A percentile compares a stretch with the other conserved stretches of the same genome.
Evolutionary conservation across 495 filamentous ascomycete species (phyloP).

Genomic region (Penicillium cataractarum): DNA sequence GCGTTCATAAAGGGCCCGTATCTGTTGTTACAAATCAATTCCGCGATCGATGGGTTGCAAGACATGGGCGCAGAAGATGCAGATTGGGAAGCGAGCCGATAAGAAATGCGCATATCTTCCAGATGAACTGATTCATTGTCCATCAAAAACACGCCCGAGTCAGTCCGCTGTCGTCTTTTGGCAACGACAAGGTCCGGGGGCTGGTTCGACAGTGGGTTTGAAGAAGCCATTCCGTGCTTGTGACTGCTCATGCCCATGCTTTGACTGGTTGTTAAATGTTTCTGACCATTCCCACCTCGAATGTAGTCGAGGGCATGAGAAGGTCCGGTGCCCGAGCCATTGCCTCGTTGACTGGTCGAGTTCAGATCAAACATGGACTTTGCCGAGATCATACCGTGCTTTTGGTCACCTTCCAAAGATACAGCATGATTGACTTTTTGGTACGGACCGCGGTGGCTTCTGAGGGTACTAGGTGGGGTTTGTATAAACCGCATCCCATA

Average conservation of each 20-base stretch:
- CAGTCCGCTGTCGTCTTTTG: constrained; percentile 30
- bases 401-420: background rate
- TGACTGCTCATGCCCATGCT: constrained; percentile 16
- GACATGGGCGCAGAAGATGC: constrained; percentile 30
- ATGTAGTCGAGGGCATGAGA: background rate
- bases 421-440: background rate
- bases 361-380: constrained; percentile 21
- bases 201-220: constrained; percentile 25
- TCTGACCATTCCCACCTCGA: constrained; percentile 2
- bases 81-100: constrained; percentile 31
- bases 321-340: background rate
- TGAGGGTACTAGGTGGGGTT: constrained; percentile 19
- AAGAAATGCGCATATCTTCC: constrained; percentile 39
- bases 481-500: constrained; percentile 24
- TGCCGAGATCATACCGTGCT: background rate
- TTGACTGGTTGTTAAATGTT: constrained; percentile 17
- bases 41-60: constrained; percentile 28
- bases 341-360: constrained; percentile 1
- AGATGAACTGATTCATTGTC: constrained; percentile 36
- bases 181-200: constrained; percentile 28
- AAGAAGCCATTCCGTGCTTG: constrained; percentile 18
- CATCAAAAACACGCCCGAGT: constrained; percentile 13
- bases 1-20: constrained; percentile 18
- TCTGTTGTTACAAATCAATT: constrained; percentile 22
- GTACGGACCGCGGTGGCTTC: background rate